Conservation (phyloP, 495 filamentous ascomycete genomes). For the Penicillium paradoxum region DNA sequence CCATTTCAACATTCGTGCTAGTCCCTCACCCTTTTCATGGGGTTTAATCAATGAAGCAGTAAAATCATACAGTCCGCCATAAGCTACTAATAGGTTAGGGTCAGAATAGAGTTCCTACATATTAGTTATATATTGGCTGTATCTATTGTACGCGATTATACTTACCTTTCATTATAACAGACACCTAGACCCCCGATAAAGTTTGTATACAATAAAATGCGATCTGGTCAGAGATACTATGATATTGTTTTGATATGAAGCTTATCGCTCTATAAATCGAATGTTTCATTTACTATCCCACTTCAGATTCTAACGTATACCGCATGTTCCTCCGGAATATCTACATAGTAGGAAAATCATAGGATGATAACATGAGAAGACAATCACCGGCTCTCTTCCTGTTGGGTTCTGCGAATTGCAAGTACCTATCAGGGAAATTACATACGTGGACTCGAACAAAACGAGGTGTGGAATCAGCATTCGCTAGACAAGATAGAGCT, state of each 20-base stretch:
- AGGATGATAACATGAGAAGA: too few relatives aligned
- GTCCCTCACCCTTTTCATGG: conserved; percentile 23
- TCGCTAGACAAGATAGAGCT: too few relatives aligned
- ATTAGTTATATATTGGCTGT: conserved; percentile 38
- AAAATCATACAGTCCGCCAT: conserved; percentile 52
- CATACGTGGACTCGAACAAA: too few relatives aligned
- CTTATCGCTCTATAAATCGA: too few relatives aligned
- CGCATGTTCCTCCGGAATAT: too few relatives aligned
- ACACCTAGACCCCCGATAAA: conserved; percentile 46
- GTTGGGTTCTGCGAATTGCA: too few relatives aligned
- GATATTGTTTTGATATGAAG: conserved; percentile 14
- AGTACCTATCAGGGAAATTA: too few relatives aligned
- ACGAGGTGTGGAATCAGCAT: too few relatives aligned
- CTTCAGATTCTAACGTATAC: too few relatives aligned
- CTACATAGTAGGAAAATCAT: too few relatives aligned
- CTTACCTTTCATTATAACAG: conserved; percentile 48
- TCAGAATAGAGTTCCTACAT: conserved; percentile 46
- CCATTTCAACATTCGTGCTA: conserved; percentile 22
- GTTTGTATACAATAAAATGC: conserved; percentile 59
- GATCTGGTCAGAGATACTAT: conserved; percentile 44
- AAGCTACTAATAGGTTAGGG: conserved; percentile 52
- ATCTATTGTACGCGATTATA: conserved; percentile 49
- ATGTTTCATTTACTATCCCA: too few relatives aligned
- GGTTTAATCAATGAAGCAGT: conserved; percentile 38
- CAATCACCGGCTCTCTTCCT: too few relatives aligned